Conservation (phyloP, 2,329 filamentous ascomycete genomes). For the Alternaria tenuissima region DNA sequence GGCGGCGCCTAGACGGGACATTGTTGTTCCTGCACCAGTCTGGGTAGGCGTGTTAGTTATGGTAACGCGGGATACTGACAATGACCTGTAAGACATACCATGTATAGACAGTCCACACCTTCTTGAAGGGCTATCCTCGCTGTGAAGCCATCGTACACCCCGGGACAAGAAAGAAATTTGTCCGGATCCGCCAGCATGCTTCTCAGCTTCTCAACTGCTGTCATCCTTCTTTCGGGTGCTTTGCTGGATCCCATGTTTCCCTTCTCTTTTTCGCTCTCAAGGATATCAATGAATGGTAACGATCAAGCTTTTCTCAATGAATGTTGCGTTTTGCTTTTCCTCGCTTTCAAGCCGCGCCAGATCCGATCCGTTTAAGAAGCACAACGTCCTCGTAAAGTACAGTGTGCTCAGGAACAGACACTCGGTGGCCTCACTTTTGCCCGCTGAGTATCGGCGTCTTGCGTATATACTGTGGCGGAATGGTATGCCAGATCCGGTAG, state of each 20-base stretch:
- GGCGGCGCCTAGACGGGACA: slow-evolving; percentile 68
- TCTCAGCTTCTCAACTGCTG: slow-evolving; percentile 43
- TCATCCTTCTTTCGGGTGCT: slow-evolving; percentile 21
- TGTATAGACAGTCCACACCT: slow-evolving; percentile 73
- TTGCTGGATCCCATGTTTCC: slow-evolving; percentile 18
- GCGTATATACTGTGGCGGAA: slow-evolving; percentile 8
- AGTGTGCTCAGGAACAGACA: neutral
- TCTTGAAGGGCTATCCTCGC: slow-evolving; percentile 68
- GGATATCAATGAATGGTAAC: neutral
- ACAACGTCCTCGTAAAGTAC: neutral
- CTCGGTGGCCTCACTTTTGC: neutral
- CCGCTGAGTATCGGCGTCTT: slow-evolving; percentile 16
- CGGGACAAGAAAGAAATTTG: slow-evolving; percentile 64
- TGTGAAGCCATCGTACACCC: slow-evolving; percentile 74
- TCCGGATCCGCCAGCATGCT: slow-evolving; percentile 41
- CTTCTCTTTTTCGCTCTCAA: neutral
- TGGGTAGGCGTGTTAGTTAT: slow-evolving; percentile 32
- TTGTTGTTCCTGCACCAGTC: slow-evolving; percentile 70
- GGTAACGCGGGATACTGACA: neutral
- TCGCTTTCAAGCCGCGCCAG: neutral
- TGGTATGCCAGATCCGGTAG: neutral
- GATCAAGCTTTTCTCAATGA: neutral
- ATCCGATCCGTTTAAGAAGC: neutral
- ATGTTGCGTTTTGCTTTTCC: neutral
- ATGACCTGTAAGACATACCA: slow-evolving; percentile 58